phyloP scores from a whole-genome alignment of 768 basidiomycete species.

The Tulasnella sp. region DNA sequence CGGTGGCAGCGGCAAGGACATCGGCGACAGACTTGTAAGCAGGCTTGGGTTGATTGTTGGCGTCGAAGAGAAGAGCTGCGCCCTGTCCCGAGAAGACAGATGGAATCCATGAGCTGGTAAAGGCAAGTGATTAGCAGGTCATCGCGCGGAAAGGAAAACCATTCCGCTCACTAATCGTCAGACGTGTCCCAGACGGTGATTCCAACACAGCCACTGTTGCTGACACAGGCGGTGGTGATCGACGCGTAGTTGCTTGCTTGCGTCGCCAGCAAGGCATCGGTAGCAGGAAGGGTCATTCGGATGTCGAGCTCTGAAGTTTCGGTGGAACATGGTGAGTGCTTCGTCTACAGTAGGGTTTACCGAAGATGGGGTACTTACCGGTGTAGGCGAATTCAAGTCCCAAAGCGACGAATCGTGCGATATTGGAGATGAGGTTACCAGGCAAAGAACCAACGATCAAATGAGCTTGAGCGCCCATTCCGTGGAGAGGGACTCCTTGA shows the following conservation, averaged over 20 bases:
- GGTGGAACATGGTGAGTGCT: too few species aligned
- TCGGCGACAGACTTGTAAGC: conserved; percentile 33
- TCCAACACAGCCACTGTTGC: conserved; percentile 23
- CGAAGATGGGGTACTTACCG: background rate
- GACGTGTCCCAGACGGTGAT: conserved; percentile 51
- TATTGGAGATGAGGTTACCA: conserved; percentile 49
- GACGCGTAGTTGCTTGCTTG: conserved; percentile 62
- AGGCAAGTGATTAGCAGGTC: too few species aligned
- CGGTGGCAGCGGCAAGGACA: conserved; percentile 18
- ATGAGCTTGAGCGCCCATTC: conserved; percentile 55
- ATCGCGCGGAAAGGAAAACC: too few species aligned
- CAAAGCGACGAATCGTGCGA: conserved; percentile 58
- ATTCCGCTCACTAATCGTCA: conserved; percentile 40
- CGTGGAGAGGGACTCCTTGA: conserved; percentile 59
- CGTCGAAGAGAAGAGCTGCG: conserved; percentile 32
- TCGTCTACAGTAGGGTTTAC: too few species aligned
- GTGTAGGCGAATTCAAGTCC: conserved; percentile 72
- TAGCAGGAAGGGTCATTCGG: conserved; percentile 60
- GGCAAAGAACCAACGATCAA: conserved; percentile 25
- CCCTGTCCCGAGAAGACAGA: conserved; percentile 43
- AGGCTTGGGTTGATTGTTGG: conserved; percentile 36
- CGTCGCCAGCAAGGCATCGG: conserved; percentile 54
- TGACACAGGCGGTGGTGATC: conserved; percentile 57
- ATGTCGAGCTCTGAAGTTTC: conserved; percentile 58
- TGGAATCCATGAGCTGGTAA: conserved; percentile 40